Base-by-base conservation (phyloP, 805 yeast species). In the Candida schatavii region DNA sequence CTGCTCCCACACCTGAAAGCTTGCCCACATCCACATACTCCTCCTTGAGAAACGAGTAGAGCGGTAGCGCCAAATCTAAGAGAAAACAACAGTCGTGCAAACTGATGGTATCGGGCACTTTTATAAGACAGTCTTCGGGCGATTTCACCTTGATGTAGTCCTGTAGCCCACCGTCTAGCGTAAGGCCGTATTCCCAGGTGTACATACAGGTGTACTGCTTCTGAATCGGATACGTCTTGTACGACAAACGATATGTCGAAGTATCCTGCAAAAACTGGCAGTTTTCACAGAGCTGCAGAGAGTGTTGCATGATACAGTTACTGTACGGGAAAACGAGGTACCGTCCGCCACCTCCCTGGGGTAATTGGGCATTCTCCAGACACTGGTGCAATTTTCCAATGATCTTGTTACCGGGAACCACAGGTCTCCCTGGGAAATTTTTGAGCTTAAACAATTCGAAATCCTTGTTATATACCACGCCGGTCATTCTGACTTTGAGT, bases 81-180 rank as follows among this genome's bases (percentile, higher is more conserved):
- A 62, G 45, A 37, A 65, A 64, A 39, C 67, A 61, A 30, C 59
- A 54, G 46, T 69, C 74, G 46, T 68, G 74, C 19, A 61, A 46
- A 34, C 66, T 59, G 10, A 68, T 54, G 35, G 51, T 54, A 4
- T 44, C 46, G 1, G 72, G 71, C 3, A 68, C 43, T 15, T 45
- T 46, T 10, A 68, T 48, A 33, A 68, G 48, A 18, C 55, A 43
- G 22, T 54, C 39, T 14, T 51, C 49, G 0, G 70, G 64, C 33
- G 48, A 36, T 6, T 49, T 49, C 3, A 68, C 51, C 28, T 56
- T 52, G 23, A 69, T 46, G 43, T 46, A 62, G 34, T 68, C 72
- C 46, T 68, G 73, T 15, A 69, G 47, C 3, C 74, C 74, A 6
- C 74, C 74, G 37, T 68, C 63, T 3, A 68, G 37, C 36, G 61